Evolutionary conservation across 805 yeast species (phyloP).

Genomic region (Zygosaccharomyces gambellarensis): DNA sequence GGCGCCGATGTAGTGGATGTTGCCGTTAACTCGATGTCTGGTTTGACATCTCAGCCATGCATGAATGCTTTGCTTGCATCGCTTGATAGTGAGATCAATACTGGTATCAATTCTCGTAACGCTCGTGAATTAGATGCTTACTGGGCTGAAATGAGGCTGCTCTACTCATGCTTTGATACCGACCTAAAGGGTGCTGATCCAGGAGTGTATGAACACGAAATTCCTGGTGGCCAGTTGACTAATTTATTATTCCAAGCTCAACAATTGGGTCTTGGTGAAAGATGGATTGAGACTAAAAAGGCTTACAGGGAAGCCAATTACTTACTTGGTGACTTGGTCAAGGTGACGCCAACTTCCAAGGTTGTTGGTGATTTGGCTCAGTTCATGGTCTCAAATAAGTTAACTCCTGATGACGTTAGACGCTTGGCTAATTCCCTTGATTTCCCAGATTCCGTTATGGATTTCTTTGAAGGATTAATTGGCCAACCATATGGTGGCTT

Average conservation of each 20-base stretch:
- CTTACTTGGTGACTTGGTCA: constrained; percentile 92
- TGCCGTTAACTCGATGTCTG: constrained; percentile 96
- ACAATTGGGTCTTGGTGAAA: constrained; percentile 95
- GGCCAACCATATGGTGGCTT: constrained; percentile 99
- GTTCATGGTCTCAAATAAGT: constrained; percentile 95
- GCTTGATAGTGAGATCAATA: constrained; percentile 76
- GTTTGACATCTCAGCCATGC: constrained; percentile 97
- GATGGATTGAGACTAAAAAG: constrained; percentile 94
- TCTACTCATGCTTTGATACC: constrained; percentile 96
- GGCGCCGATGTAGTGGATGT: constrained; percentile 99
- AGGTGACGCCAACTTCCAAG: constrained; percentile 99
- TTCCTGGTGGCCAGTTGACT: constrained; percentile 99
- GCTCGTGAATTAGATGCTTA: constrained; percentile 85
- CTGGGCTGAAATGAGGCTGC: constrained; percentile 98
- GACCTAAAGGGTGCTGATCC: constrained; percentile 99
- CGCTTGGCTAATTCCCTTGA: constrained; percentile 86
- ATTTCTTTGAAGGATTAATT: constrained; percentile 98
- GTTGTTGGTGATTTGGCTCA: constrained; percentile 99
- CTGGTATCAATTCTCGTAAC: constrained; percentile 60
- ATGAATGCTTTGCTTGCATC: constrained; percentile 90
- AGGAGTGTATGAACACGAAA: constrained; percentile 96
- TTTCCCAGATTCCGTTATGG: constrained; percentile 98
- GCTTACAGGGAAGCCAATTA: constrained; percentile 89
- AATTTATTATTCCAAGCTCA: constrained; percentile 98
- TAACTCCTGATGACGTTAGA: constrained; percentile 77